A percentile compares a stretch with the other conserved stretches of the same genome.
These are phyloP conservation scores for Vanderwaltozyma polyspora DNA, from an alignment of 805 yeast genomes.

Conservation along the genomic window DNA sequence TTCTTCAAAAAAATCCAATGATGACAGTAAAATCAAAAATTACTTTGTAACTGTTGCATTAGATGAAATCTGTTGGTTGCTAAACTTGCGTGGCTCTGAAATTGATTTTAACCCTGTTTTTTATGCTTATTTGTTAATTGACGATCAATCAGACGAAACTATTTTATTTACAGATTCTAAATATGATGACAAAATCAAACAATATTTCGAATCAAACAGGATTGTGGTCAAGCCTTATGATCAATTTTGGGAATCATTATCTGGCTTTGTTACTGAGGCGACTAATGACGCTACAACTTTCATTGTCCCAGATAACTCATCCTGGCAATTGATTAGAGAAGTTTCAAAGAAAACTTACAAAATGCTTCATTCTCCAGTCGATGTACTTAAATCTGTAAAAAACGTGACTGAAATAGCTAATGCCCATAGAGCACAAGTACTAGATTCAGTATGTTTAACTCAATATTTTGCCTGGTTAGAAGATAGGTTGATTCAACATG, in stretches of 20 bases:
- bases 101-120: constrained; percentile 82
- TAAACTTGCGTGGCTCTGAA: constrained; percentile 76
- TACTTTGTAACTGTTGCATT: constrained; percentile 57
- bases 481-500: constrained; percentile 34
- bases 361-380: constrained; percentile 48
- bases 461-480: constrained; percentile 80
- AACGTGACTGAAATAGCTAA: constrained; percentile 62
- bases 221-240: constrained; percentile 43
- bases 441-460: constrained; percentile 70
- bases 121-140: constrained; percentile 43
- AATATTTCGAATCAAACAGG: constrained; percentile 34
- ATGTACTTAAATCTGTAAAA: constrained; percentile 62
- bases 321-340: constrained; percentile 57
- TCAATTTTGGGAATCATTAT: constrained; percentile 48
- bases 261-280: constrained; percentile 10
- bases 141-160: constrained; percentile 32
- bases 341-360: constrained; percentile 26
- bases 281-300: constrained; percentile 21
- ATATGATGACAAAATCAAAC: constrained; percentile 28
- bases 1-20: constrained; percentile 3
- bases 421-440: constrained; percentile 63
- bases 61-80: constrained; percentile 87
- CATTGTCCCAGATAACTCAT: constrained; percentile 43
- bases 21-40: constrained; percentile 3
- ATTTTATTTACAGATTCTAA: constrained; percentile 44